Conservation (phyloP, 164 flowering plant genomes). For the Santalum album region DNA sequence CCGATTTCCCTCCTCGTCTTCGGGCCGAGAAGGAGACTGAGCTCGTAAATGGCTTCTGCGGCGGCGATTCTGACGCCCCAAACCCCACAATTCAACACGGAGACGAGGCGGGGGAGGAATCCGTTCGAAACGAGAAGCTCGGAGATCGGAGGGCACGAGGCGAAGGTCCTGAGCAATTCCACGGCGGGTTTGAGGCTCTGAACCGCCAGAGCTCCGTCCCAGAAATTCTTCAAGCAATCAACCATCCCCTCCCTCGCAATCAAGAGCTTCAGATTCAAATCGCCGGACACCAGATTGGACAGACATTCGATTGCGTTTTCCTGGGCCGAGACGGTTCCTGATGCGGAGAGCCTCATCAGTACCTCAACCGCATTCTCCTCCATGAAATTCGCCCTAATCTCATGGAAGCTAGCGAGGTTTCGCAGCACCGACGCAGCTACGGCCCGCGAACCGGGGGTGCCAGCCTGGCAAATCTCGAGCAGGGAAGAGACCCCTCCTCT, state of each 20-base stretch:
- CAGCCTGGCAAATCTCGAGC: slow-evolving; percentile 62
- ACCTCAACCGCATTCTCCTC: slow-evolving; percentile 65
- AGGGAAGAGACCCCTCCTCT: slow-evolving; percentile 77
- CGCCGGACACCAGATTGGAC: slow-evolving; percentile 45
- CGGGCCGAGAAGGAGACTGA: slow-evolving; percentile 38
- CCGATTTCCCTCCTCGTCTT: slow-evolving; percentile 64
- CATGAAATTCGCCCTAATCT: slow-evolving; percentile 48
- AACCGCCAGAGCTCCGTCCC: slow-evolving; percentile 46
- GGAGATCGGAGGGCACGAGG: slow-evolving; percentile 33
- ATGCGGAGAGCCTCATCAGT: slow-evolving; percentile 39
- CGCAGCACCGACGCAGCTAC: slow-evolving; percentile 73
- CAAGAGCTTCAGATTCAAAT: slow-evolving; percentile 49
- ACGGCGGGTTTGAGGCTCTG: slow-evolving; percentile 51
- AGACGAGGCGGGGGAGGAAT: slow-evolving; percentile 36
- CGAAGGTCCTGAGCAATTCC: slow-evolving; percentile 41
- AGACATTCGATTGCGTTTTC: slow-evolving; percentile 77
- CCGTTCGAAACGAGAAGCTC: slow-evolving; percentile 51
- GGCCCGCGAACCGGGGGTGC: slow-evolving; percentile 76
- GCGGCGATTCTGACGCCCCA: slow-evolving; percentile 54
- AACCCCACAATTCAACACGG: slow-evolving; percentile 39
- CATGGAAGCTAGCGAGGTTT: slow-evolving; percentile 52
- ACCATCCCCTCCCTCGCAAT: slow-evolving; percentile 62
- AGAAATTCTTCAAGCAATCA: slow-evolving; percentile 54
- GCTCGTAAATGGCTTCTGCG: slow-evolving; percentile 44
- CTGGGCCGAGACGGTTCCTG: slow-evolving; percentile 63